phyloP scores from a whole-genome alignment of 2,329 filamentous ascomycete genomes.

The Colletotrichum ledebouriae region DNA sequence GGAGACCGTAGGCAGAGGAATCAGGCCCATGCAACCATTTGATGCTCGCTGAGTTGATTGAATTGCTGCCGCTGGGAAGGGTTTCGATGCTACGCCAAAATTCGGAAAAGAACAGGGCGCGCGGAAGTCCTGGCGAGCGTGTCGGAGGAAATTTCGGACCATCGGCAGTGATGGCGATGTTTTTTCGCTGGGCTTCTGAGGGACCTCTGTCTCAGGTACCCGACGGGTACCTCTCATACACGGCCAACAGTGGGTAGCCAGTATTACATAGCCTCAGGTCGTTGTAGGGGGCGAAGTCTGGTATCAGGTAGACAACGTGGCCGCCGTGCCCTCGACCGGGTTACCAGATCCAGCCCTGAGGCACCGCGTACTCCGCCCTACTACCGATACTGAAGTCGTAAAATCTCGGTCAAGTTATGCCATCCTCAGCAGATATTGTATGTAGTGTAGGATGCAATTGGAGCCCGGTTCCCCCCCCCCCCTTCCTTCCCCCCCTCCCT shows the following conservation, averaged over 20 bases:
- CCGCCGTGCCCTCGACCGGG: constrained; percentile 10
- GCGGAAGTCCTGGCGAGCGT: constrained; percentile 25
- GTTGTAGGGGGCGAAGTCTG: constrained; percentile 2
- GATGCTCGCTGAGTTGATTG: constrained; percentile 12
- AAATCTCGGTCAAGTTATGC: constrained; percentile 13
- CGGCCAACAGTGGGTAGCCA: neutral
- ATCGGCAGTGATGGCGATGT: constrained; percentile 33
- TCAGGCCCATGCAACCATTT: constrained; percentile 9
- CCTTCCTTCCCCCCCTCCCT: neutral
- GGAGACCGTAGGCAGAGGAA: neutral
- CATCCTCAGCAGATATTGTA: neutral
- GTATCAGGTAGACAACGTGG: constrained; percentile 15
- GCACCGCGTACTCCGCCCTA: neutral
- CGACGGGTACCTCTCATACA: neutral
- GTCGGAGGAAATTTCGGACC: constrained; percentile 41
- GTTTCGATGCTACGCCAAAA: constrained; percentile 24
- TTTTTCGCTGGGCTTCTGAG: constrained; percentile 20
- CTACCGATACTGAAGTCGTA: neutral
- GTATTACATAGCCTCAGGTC: neutral
- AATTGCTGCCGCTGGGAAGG: constrained; percentile 9
- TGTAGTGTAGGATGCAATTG: constrained; percentile 15
- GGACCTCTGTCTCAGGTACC: constrained; percentile 4
- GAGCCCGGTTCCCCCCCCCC: constrained; percentile 3
- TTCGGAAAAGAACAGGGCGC: constrained; percentile 21
- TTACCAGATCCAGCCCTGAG: constrained; percentile 23